Evolutionary conservation across 2,329 filamentous ascomycete species (phyloP), one percentile per base, ranked within the genome.

Genomic region (Endocalyx cinctus): DNA sequence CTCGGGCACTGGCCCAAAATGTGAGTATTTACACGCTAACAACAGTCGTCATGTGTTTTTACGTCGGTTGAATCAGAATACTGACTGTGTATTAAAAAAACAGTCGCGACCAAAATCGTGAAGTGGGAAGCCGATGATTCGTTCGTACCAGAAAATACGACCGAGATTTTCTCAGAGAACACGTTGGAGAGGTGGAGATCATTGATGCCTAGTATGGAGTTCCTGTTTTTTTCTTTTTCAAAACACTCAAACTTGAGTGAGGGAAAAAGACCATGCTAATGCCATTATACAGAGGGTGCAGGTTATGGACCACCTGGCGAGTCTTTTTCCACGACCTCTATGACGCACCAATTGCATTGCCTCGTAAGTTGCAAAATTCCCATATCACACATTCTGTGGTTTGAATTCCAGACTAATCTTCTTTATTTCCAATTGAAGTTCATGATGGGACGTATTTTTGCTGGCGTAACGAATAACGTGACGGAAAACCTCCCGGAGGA

Each of bases 321-420:
- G 48, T 57, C 55, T 6, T 58, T 60, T 34, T 62, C 57, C 35
- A 60, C 57, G 25, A 59, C 58, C 3, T 57, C 57, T 5, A 49
- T 60, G 32, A 61, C 59, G 2, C 58, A 61, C 40, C 55, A 60
- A 38, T 46, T 61, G 31, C 58, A 61, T 46, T 62, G 58, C 39
- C 39, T 60, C 27, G 48, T 55, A 42, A 19, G 51, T n/a, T n/a
- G n/a, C n/a, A n/a, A n/a, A n/a, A n/a, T n/a, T n/a, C n/a, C n/a
- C n/a, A n/a, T n/a, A n/a, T n/a, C n/a, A n/a, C n/a, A n/a, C n/a
- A n/a, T n/a, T n/a, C n/a, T n/a, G n/a, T n/a, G n/a, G n/a, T n/a
- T n/a, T n/a, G n/a, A n/a, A n/a, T n/a, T n/a, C n/a, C n/a, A n/a
- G 41, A 13, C 14, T 7, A 25, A 15, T 11, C 10, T 5, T 25